Conservation (phyloP, 164 flowering plant genomes). For the Brasenia schreberi region DNA sequence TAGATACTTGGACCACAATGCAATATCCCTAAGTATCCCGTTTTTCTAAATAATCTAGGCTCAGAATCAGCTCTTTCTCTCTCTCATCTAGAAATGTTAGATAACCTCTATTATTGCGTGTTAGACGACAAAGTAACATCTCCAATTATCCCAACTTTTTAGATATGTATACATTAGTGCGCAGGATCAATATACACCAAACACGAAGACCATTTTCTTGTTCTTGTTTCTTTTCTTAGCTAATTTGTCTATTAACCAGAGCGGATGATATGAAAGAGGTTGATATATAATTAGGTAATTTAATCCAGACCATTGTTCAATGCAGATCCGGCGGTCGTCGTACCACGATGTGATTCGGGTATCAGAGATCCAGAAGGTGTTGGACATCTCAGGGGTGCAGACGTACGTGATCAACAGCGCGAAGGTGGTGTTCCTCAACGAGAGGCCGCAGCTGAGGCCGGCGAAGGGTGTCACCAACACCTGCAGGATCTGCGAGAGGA, state of each 20-base stretch:
- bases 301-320: background rate
- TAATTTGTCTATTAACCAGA: background rate
- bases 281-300: background rate
- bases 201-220: too few species aligned
- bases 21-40: too few species aligned
- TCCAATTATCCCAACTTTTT: too few species aligned
- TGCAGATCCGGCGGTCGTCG: conserved; percentile 44
- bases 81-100: too few species aligned
- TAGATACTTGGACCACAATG: too few species aligned
- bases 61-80: too few species aligned
- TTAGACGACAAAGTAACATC: too few species aligned
- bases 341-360: conserved; percentile 51
- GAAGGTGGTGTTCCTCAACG: conserved; percentile 39
- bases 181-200: too few species aligned
- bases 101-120: too few species aligned
- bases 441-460: conserved; percentile 45
- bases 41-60: too few species aligned
- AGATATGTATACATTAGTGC: too few species aligned
- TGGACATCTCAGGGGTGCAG: conserved; percentile 40
- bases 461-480: conserved; percentile 38
- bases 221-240: background rate
- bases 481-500: conserved; percentile 33
- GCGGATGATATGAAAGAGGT: background rate
- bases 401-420: conserved; percentile 50
- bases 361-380: conserved; percentile 33